Percentiles rank a stretch among this genome's conserved stretches.
phyloP scores from a whole-genome alignment of 306 rosid species.

The Fragaria vesca region DNA sequence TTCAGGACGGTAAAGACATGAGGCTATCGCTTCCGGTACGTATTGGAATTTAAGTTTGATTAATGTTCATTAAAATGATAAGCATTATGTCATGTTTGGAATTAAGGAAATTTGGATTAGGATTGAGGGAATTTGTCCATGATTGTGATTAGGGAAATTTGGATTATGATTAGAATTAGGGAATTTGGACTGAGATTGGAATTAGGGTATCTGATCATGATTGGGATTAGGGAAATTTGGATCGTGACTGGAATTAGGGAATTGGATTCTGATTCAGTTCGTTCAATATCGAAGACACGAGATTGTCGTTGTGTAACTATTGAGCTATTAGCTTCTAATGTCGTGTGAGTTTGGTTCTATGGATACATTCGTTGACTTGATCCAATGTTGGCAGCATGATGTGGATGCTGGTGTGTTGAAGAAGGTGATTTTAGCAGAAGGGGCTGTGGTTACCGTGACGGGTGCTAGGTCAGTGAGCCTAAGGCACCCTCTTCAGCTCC shows the following conservation, averaged over 20 bases:
- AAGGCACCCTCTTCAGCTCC: constrained; percentile 79
- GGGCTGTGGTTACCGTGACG: constrained; percentile 92
- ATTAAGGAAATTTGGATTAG: too few species aligned
- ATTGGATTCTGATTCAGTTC: not conserved
- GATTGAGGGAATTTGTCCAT: too few species aligned
- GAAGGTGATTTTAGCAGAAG: constrained; percentile 89
- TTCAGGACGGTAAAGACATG: constrained; percentile 84
- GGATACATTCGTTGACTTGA: not conserved
- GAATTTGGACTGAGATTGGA: not conserved
- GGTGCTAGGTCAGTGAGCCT: constrained; percentile 95
- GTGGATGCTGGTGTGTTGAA: constrained; percentile 96
- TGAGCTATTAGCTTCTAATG: not conserved
- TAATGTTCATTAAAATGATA: not conserved
- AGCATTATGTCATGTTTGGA: not conserved
- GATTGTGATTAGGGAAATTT: too few species aligned
- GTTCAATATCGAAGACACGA: not conserved
- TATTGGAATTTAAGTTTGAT: not conserved
- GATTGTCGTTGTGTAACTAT: not conserved
- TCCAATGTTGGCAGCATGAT: constrained; percentile 68
- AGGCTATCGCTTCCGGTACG: constrained; percentile 83
- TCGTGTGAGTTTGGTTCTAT: not conserved
- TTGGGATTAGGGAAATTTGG: too few species aligned
- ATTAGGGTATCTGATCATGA: not conserved
- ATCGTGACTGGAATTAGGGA: too few species aligned
- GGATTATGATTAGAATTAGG: not conserved